Base-by-base conservation (phyloP, 768 basidiomycete species). In the Rhodotorula kratochvilovae region DNA sequence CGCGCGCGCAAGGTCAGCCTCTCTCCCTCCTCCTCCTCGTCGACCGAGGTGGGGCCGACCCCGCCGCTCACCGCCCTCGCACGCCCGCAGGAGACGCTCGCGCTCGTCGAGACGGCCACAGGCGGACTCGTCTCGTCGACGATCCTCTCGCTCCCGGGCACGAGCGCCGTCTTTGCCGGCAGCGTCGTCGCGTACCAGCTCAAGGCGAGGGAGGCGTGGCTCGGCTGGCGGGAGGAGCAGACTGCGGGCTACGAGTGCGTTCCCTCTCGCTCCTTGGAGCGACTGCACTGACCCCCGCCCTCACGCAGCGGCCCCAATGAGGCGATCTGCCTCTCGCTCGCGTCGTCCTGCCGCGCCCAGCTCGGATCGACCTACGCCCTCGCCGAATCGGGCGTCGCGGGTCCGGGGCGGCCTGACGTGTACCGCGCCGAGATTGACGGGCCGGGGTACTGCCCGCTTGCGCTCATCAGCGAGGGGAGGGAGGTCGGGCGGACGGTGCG, bases 31-130 rank as follows among this genome's bases (percentile, higher is more conserved):
- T 17, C 29, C 54, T 2, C 23, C 29, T 11, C 16, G 31, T 13
- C 5, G 2, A 10, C 33, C 43, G 48, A 50, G 27, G 48, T 50
- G 48, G 48, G 48, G 48, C 48, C 23, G 48, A 23, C 1, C 11
- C 48, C 25, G 15, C 10, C 45, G 19, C 15, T 5, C 5, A 50
- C 25, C 48, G 7, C 23, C 5, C 23, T 3, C 25, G 5, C 48
- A 11, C 11, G 23, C 8, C 15, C 43, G 29, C 63, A 65, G 63
- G 65, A 66, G 25, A 66, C 65, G 16, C n/a, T 66, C 48, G 25
- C 51, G 45, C 27, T 66, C 48, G 65, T 66, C 48, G 65, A 66
- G 39, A 66, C 65, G 2, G 65, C 65, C 2, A 42, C 46, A 0
- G 65, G 65, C 10, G 65, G 65, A 3, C 57, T 66, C 31, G 43